Percentiles rank a stretch among this genome's conserved stretches.
phyloP scores from a whole-genome alignment of 257 asterid species.

The Vinca minor region DNA sequence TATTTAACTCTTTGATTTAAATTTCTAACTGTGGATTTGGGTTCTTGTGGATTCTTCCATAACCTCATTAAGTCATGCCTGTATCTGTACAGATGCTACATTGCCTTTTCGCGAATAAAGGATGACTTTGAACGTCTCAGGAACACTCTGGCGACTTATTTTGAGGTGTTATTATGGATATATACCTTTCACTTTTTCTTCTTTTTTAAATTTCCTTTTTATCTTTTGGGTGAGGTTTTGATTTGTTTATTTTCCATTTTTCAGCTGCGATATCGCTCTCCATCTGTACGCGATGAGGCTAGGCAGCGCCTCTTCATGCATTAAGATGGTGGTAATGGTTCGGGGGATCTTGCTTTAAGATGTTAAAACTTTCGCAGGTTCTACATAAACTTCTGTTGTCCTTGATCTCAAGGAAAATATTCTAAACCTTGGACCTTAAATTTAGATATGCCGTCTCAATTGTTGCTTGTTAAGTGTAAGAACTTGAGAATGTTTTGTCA shows the following conservation, averaged over 20 bases:
- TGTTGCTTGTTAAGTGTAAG: no score
- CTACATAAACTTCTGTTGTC: no score
- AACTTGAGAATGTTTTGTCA: not conserved
- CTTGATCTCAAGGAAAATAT: no score
- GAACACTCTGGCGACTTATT: conserved; percentile 1
- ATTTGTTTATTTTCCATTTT: not conserved
- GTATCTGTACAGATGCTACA: not conserved
- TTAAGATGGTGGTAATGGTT: not conserved
- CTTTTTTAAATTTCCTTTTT: not conserved
- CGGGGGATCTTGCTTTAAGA: not conserved
- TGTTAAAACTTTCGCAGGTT: not conserved
- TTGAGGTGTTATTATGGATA: conserved; percentile 1
- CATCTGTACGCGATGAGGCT: no score
- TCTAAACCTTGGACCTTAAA: no score
- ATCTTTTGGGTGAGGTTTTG: not conserved
- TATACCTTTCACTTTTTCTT: not conserved
- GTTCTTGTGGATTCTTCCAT: not conserved
- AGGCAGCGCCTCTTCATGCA: no score
- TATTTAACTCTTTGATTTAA: not conserved
- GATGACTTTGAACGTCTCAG: not conserved
- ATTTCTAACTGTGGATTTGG: not conserved
- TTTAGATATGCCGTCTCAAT: no score
- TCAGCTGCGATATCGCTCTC: conserved; percentile 1
- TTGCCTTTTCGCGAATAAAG: not conserved
- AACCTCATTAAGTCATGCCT: not conserved